phyloP scores from a whole-genome alignment of 2,329 filamentous ascomycete species.

The Ophiostoma novo-ulmi region DNA sequence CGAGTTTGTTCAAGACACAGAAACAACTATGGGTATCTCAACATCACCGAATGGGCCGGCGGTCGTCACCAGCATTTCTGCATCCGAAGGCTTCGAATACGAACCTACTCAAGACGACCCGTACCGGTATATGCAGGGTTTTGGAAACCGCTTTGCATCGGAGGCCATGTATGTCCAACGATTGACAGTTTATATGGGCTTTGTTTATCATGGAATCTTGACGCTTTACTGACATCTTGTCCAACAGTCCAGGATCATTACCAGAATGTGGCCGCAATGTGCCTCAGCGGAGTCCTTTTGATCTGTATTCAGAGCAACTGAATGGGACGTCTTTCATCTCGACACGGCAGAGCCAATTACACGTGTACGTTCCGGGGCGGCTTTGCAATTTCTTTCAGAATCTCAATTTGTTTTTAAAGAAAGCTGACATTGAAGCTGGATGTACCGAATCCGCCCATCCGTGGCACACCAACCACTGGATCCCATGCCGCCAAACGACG shows the following conservation, averaged over 20 bases:
- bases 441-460: conserved; percentile 22
- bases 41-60: background rate
- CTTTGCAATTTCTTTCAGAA: background rate
- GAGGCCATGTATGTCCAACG: conserved; percentile 36
- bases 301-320: conserved; percentile 45
- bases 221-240: background rate
- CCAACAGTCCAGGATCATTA: conserved; percentile 37
- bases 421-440: conserved; percentile 10
- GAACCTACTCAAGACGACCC: conserved; percentile 32
- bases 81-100: conserved; percentile 13
- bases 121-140: conserved; percentile 52
- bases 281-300: conserved; percentile 41
- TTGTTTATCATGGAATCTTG: background rate
- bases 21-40: background rate
- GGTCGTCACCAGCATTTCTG: conserved; percentile 2
- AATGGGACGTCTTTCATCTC: conserved; percentile 40
- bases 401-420: conserved; percentile 23
- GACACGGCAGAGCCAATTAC: conserved; percentile 31
- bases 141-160: conserved; percentile 48
- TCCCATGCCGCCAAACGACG: conserved; percentile 16
- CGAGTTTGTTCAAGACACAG: background rate
- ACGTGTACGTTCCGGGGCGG: conserved; percentile 36
- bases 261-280: conserved; percentile 40
- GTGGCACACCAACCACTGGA: conserved; percentile 14
- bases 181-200: background rate